Percentiles rank a stretch among this genome's conserved stretches.
These are phyloP conservation scores for Cladobotryum protrusum DNA, from an alignment of 2,329 filamentous ascomycete species.

Conservation along the genomic window DNA sequence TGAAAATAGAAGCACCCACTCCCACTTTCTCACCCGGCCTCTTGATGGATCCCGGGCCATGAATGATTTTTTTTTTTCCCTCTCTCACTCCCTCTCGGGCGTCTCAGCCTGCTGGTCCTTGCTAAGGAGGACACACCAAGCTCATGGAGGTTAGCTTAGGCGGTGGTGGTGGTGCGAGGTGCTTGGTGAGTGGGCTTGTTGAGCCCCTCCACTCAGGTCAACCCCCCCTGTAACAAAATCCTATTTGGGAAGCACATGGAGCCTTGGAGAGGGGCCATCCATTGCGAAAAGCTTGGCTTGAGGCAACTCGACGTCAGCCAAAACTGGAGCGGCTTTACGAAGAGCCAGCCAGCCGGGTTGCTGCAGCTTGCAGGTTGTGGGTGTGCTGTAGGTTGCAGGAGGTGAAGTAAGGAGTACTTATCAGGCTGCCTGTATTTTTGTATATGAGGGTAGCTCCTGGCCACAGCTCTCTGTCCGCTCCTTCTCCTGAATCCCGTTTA, in stretches of 20 bases:
- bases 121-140: no score
- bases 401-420: not conserved
- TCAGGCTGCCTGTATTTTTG: no score
- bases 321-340: not conserved
- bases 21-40: no score
- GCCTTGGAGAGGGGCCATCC: not conserved
- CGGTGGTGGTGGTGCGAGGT: not conserved
- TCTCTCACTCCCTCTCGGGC: not conserved
- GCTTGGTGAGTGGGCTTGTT: constrained; percentile 2
- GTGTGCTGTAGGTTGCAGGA: not conserved
- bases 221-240: not conserved
- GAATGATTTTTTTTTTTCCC: not conserved
- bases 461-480: constrained; percentile 4
- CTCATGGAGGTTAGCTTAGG: no score
- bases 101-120: not conserved
- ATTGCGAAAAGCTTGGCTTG: not conserved
- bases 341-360: no score
- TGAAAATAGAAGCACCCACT: constrained; percentile 11
- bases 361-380: no score
- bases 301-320: constrained; percentile 11
- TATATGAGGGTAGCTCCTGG: not conserved
- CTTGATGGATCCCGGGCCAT: no score
- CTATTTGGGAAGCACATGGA: not conserved
- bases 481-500: constrained; percentile 7
- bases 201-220: constrained; percentile 6